phyloP scores from a whole-genome alignment of 2,329 filamentous ascomycete genomes.

The Ophiocordyceps camponoti-leonardi region DNA sequence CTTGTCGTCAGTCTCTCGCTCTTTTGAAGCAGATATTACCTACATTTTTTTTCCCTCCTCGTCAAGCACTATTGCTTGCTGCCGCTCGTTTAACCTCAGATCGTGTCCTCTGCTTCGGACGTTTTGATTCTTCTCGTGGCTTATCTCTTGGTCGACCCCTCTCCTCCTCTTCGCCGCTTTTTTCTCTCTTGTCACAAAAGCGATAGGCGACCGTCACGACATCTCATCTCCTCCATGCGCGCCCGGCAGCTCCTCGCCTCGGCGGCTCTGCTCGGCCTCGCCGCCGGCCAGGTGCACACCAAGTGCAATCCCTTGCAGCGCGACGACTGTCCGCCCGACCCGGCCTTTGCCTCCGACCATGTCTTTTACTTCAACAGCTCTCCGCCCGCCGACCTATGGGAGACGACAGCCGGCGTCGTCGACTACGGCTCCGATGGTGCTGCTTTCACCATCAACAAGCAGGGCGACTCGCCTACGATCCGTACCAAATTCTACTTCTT shows the following conservation, averaged over 20 bases:
- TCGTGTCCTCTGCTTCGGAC: not conserved
- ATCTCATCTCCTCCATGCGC: conserved; percentile 1
- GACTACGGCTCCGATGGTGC: conserved; percentile 47
- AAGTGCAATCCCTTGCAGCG: conserved; percentile 58
- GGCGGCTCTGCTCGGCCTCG: conserved; percentile 25
- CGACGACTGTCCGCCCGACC: conserved; percentile 49
- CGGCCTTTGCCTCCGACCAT: conserved; percentile 49
- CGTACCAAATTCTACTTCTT: conserved; percentile 72
- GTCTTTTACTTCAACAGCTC: conserved; percentile 47
- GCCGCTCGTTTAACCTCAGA: not conserved
- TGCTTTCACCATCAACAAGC: conserved; percentile 51
- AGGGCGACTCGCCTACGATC: conserved; percentile 63
- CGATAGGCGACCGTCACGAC: not conserved
- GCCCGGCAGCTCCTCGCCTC: conserved; percentile 11
- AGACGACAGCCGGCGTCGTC: conserved; percentile 49
- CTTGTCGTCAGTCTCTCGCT: not conserved
- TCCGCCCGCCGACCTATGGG: conserved; percentile 45
- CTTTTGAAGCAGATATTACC: not conserved
- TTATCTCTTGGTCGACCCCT: not conserved
- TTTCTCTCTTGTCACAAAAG: not conserved
- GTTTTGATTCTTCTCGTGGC: not conserved
- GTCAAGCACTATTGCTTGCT: not conserved
- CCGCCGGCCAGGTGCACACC: conserved; percentile 57
- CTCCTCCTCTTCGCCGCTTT: not conserved
- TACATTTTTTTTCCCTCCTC: not conserved